Conservation (phyloP, 2,329 filamentous ascomycete species). For the Penicillium occitanis region DNA sequence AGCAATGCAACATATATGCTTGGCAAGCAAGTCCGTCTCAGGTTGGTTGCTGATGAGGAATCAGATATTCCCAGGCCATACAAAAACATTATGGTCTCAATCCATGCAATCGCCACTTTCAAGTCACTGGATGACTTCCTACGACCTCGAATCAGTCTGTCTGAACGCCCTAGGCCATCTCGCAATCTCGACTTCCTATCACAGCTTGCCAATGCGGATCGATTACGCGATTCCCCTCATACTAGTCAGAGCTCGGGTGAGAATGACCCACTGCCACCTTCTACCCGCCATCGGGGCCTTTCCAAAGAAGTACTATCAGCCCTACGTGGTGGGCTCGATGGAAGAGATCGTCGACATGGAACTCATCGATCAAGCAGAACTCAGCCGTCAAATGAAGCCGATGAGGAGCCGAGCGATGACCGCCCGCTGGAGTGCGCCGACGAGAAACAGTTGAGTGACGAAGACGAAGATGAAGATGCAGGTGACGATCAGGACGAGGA, state of each 20-base stretch:
- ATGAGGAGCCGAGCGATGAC: conserved; percentile 62
- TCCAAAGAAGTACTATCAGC: conserved; percentile 52
- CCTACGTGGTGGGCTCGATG: conserved; percentile 37
- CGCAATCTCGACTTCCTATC: conserved; percentile 63
- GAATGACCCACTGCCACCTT: conserved; percentile 35
- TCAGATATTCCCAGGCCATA: conserved; percentile 86
- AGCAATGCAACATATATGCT: conserved; percentile 94
- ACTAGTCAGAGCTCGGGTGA: conserved; percentile 27
- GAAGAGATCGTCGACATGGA: conserved; percentile 40
- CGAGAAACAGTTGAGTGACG: conserved; percentile 77
- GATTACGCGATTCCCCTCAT: conserved; percentile 55
- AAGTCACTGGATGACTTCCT: conserved; percentile 96
- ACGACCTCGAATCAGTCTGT: conserved; percentile 78
- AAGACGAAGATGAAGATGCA: conserved; percentile 58
- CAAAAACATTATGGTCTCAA: conserved; percentile 95
- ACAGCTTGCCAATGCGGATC: conserved; percentile 70
- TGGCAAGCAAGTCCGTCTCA: conserved; percentile 88
- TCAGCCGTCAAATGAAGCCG: conserved; percentile 54
- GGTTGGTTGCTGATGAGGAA: conserved; percentile 79
- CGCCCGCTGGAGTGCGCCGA: conserved; percentile 88
- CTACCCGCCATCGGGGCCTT: conserved; percentile 23
- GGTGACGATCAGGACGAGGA: conserved; percentile 60
- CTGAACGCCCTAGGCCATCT: conserved; percentile 67
- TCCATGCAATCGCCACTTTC: conserved; percentile 97
- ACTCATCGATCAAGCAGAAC: conserved; percentile 65